A percentile compares a stretch with the other conserved stretches of the same genome.
Conservation (phyloP, 73 alveolate species). For the Tetrahymena malaccensis region DNA sequence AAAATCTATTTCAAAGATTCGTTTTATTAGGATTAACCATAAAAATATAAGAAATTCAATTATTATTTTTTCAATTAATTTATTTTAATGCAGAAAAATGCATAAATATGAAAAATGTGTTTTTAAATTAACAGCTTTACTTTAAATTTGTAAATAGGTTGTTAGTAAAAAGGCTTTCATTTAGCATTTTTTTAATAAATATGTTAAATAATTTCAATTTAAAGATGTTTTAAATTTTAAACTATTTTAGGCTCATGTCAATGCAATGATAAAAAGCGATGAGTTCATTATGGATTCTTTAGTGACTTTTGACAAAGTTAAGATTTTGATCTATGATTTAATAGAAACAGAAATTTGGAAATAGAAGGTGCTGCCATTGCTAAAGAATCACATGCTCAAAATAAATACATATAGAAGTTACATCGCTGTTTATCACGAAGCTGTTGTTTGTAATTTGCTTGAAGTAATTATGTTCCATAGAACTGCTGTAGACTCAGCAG, state of each 20-base stretch:
- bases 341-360: conserved; percentile 86
- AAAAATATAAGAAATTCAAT: too few relatives aligned
- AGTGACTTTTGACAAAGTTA: conserved; percentile 84
- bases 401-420: conserved; percentile 52
- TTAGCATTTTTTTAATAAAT: too few relatives aligned
- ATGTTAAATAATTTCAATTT: not conserved
- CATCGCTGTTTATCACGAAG: conserved; percentile 84
- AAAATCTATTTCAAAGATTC: not conserved
- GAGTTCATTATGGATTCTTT: conserved; percentile 83
- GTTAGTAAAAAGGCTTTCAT: too few relatives aligned
- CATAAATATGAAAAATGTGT: too few relatives aligned
- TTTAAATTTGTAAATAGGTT: too few relatives aligned
- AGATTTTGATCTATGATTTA: conserved; percentile 72
- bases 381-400: conserved; percentile 44
- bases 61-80: too few relatives aligned
- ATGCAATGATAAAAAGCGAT: conserved; percentile 67
- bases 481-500: conserved; percentile 96
- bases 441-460: conserved; percentile 87
- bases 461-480: conserved; percentile 94
- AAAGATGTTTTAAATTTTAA: not conserved
- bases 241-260: conserved; percentile 57
- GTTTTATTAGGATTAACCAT: too few relatives aligned
- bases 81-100: too few relatives aligned
- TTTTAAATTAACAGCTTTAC: too few relatives aligned
- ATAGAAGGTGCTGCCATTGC: conserved; percentile 51